These are phyloP conservation scores for Zoysia matrella DNA, from an alignment of 202 grass and related monocot species.

Conservation along the genomic window DNA sequence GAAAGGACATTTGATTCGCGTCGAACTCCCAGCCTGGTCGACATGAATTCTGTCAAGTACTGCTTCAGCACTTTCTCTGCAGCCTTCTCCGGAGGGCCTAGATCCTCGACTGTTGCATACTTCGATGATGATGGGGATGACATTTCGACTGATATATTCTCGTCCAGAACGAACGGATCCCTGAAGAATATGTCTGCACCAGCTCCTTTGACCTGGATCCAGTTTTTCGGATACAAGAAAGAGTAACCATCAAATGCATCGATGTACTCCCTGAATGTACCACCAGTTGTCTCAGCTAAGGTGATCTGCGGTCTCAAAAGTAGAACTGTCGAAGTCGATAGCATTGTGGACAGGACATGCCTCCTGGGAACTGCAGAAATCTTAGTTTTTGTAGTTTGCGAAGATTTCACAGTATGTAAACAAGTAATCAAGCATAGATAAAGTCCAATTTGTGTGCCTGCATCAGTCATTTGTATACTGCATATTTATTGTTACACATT, in stretches of 20 bases:
- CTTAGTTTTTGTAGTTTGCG: conserved; percentile 33
- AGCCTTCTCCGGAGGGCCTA: conserved; percentile 68
- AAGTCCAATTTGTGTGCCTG: neutral
- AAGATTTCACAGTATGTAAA: neutral
- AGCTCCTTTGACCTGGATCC: conserved; percentile 82
- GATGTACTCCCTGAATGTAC: conserved; percentile 80
- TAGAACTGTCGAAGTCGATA: conserved; percentile 65
- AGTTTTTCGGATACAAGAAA: conserved; percentile 71
- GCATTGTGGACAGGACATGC: conserved; percentile 58
- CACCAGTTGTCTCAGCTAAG: conserved; percentile 55
- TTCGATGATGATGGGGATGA: conserved; percentile 82
- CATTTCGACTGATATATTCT: conserved; percentile 84
- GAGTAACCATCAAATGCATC: conserved; percentile 84
- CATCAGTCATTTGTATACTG: neutral
- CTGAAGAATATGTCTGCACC: conserved; percentile 81
- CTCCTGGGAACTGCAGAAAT: conserved; percentile 89
- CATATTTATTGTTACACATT: neutral
- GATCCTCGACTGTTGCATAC: conserved; percentile 63
- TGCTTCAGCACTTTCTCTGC: conserved; percentile 74
- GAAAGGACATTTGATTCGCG: conserved; percentile 74
- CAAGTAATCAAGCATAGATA: conserved; percentile 3
- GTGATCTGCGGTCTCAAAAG: conserved; percentile 40
- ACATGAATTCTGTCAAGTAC: conserved; percentile 90
- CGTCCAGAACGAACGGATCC: conserved; percentile 68
- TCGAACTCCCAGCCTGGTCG: conserved; percentile 68